Conservation (phyloP, 495 filamentous ascomycete genomes). For the Usnea hakonensis region DNA sequence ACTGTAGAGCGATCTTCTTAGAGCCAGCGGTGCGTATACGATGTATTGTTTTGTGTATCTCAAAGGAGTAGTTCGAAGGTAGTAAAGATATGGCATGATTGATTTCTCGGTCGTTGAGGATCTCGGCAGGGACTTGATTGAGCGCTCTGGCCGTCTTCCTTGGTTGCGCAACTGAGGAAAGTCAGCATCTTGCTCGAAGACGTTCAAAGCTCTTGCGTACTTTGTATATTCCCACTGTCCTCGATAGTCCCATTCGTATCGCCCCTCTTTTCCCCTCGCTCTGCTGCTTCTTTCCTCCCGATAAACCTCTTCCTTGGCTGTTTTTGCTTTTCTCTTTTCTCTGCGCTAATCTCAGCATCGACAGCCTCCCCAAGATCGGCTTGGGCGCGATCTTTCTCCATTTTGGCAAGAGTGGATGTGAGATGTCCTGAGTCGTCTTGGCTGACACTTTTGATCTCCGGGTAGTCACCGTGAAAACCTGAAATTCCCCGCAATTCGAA, state of each 20-base stretch:
- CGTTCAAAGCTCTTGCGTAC: slow-evolving; percentile 26
- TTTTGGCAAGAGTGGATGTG: neutral
- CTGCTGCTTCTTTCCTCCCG: slow-evolving; percentile 56
- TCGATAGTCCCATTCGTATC: slow-evolving; percentile 41
- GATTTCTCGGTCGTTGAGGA: slow-evolving; percentile 79
- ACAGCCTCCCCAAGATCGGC: slow-evolving; percentile 13
- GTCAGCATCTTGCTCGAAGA: slow-evolving; percentile 11
- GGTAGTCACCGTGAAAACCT: neutral
- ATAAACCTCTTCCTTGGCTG: slow-evolving; percentile 77
- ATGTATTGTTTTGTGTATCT: slow-evolving; percentile 97
- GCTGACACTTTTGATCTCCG: neutral
- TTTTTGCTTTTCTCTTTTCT: slow-evolving; percentile 15
- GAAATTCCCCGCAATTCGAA: slow-evolving; percentile 1
- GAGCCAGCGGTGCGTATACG: slow-evolving; percentile 72
- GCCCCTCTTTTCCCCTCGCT: slow-evolving; percentile 39
- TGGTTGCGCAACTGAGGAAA: slow-evolving; percentile 45
- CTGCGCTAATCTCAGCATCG: neutral
- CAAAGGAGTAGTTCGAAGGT: slow-evolving; percentile 92
- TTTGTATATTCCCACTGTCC: slow-evolving; percentile 57
- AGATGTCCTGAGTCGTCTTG: neutral
- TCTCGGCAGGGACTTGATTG: slow-evolving; percentile 82
- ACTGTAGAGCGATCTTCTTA: slow-evolving; percentile 81
- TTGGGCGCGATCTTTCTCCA: slow-evolving; percentile 22
- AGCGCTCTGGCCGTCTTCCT: slow-evolving; percentile 65
- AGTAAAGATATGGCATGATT: slow-evolving; percentile 81